Evolutionary conservation across 2,329 filamentous ascomycete genomes (phyloP).

Genomic region (Aspergillus uvarum): DNA sequence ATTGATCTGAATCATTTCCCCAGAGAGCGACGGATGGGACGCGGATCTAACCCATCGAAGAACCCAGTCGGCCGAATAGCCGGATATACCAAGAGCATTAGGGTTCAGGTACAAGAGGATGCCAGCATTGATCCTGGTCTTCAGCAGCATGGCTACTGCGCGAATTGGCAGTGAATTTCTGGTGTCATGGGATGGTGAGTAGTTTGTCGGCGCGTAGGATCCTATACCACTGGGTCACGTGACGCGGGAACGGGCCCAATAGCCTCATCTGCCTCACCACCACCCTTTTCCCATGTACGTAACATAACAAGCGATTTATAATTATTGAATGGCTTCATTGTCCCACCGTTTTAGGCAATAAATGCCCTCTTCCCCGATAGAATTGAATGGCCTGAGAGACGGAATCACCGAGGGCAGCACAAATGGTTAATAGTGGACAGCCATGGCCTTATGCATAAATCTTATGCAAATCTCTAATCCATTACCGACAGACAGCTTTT

Average conservation of each 20-base stretch:
- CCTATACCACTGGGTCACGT: too few relatives aligned
- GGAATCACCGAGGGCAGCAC: slow-evolving; percentile 20
- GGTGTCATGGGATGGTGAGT: slow-evolving; percentile 42
- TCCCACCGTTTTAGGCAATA: too few relatives aligned
- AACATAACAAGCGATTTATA: too few relatives aligned
- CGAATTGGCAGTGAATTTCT: slow-evolving; percentile 47
- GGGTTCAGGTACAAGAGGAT: slow-evolving; percentile 31
- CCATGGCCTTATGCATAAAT: slow-evolving; percentile 46
- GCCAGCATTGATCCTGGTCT: slow-evolving; percentile 40
- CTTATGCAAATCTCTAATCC: slow-evolving; percentile 33
- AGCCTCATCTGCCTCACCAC: slow-evolving; percentile 22
- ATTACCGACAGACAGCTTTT: background rate
- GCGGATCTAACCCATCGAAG: slow-evolving; percentile 41
- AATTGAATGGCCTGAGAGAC: too few relatives aligned
- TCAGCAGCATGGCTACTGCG: slow-evolving; percentile 49
- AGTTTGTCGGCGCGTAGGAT: too few relatives aligned
- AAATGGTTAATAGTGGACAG: slow-evolving; percentile 43
- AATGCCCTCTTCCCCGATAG: too few relatives aligned
- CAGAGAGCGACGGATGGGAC: slow-evolving; percentile 55
- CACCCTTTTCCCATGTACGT: too few relatives aligned
- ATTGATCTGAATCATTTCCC: too few relatives aligned
- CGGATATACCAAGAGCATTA: slow-evolving; percentile 20
- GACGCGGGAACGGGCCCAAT: slow-evolving; percentile 11
- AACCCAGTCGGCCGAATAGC: slow-evolving; percentile 12
- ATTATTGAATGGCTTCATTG: too few relatives aligned